A percentile compares a stretch with the other conserved stretches of the same genome.
Conservation (phyloP, 768 basidiomycete genomes). For the Boletus subparvulus region DNA sequence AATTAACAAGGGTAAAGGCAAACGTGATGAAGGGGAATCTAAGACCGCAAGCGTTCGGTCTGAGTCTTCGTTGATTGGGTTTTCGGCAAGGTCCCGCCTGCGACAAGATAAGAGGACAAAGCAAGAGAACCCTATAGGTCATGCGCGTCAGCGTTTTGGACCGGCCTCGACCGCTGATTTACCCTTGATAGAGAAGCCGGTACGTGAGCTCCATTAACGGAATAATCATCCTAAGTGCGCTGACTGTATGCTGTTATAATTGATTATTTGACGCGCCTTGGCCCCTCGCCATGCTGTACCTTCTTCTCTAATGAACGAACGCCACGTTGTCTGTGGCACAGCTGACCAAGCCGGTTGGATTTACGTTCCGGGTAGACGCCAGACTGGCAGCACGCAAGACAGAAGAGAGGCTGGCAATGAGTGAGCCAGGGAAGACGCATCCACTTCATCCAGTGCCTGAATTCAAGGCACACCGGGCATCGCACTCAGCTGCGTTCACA, state of each 20-base stretch:
- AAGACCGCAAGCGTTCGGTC: constrained; percentile 1
- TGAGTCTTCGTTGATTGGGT: background rate
- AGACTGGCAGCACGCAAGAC: constrained; percentile 48
- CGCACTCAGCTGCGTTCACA: constrained; percentile 36
- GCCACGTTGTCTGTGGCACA: constrained; percentile 28
- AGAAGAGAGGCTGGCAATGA: constrained; percentile 31
- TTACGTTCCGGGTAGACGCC: constrained; percentile 52
- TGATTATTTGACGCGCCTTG: constrained; percentile 2
- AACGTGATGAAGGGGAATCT: constrained; percentile 5
- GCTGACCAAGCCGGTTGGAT: constrained; percentile 49
- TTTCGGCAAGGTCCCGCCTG: constrained; percentile 3
- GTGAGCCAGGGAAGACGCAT: constrained; percentile 23
- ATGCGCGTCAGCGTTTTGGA: constrained; percentile 12
- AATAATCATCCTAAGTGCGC: constrained; percentile 22
- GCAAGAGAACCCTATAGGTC: background rate
- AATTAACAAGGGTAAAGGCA: constrained; percentile 10
- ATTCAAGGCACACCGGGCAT: constrained; percentile 54
- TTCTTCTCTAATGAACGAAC: constrained; percentile 8
- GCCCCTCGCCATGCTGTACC: constrained; percentile 17
- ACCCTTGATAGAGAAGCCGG: constrained; percentile 29
- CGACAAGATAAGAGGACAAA: constrained; percentile 1
- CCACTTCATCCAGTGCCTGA: constrained; percentile 45
- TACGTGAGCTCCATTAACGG: constrained; percentile 30
- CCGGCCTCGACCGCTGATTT: constrained; percentile 21
- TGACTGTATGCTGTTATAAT: constrained; percentile 20